phyloP scores from a whole-genome alignment of 208 protist species.

The Trypanosoma caninum region DNA sequence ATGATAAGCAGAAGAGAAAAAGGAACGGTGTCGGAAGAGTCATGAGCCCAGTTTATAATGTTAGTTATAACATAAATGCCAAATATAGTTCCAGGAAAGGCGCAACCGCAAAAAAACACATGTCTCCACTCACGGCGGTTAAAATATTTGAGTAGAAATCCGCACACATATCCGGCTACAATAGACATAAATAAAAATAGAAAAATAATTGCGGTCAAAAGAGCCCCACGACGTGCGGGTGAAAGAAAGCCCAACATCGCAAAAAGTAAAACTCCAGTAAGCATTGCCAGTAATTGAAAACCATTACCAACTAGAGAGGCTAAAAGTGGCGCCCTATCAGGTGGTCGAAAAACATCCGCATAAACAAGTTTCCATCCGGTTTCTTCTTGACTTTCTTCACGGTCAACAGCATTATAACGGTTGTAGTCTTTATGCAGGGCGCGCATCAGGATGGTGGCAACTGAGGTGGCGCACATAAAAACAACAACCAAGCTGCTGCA shows the following conservation, averaged over 20 bases:
- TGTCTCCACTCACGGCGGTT: constrained; percentile 90
- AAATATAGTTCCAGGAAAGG: constrained; percentile 61
- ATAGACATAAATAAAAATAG: constrained; percentile 77
- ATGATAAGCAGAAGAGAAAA: constrained; percentile 59
- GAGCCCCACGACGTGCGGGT: constrained; percentile 91
- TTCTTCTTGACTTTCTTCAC: constrained; percentile 74
- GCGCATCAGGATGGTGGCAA: constrained; percentile 95
- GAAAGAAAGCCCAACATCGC: constrained; percentile 95
- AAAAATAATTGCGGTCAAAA: constrained; percentile 83
- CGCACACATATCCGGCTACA: constrained; percentile 92
- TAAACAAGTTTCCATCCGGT: constrained; percentile 97
- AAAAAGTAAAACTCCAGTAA: constrained; percentile 77
- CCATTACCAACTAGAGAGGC: constrained; percentile 92
- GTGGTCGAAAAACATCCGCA: constrained; percentile 96
- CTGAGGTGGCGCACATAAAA: constrained; percentile 73
- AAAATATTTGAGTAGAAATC: constrained; percentile 88
- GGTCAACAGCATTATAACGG: constrained; percentile 83
- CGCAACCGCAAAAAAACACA: constrained; percentile 73
- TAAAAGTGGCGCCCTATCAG: constrained; percentile 76
- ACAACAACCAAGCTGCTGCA: constrained; percentile 96
- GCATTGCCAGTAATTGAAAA: constrained; percentile 92
- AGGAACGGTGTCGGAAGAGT: constrained; percentile 59
- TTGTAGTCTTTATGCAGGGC: constrained; percentile 96
- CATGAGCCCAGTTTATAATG: constrained; percentile 55
- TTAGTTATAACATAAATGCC: constrained; percentile 61